Percentiles rank a stretch among this genome's conserved stretches.
Evolutionary conservation across 306 rosid genomes (phyloP).

Genomic region (Medicago ruthenica): DNA sequence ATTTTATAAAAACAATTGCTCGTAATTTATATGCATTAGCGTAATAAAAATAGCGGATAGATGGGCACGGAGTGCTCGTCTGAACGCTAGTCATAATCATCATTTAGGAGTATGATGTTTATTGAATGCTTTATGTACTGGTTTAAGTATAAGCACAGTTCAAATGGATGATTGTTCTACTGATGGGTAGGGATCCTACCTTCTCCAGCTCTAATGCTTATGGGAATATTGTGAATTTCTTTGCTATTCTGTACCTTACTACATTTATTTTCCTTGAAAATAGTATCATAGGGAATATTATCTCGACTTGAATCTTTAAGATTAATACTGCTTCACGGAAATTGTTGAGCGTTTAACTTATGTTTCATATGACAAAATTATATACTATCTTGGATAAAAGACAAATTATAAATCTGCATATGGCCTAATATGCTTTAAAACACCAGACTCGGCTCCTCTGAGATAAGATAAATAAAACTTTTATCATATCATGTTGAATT

Average conservation of each 20-base stretch:
- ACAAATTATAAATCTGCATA: background rate
- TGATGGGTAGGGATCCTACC: background rate
- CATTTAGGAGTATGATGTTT: constrained; percentile 1
- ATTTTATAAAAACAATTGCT: too few species aligned
- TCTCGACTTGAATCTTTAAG: background rate
- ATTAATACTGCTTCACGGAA: background rate
- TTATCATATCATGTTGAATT: background rate
- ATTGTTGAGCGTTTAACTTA: background rate
- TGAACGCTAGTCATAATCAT: background rate
- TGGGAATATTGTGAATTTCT: background rate
- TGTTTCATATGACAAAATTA: background rate
- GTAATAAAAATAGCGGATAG: too few species aligned
- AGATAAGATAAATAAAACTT: too few species aligned
- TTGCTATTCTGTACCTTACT: too few species aligned
- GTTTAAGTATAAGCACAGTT: constrained; percentile 12
- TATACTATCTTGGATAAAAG: background rate
- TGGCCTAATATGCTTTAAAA: background rate
- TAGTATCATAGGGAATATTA: too few species aligned
- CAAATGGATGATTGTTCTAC: constrained; percentile 5
- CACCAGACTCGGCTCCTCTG: too few species aligned
- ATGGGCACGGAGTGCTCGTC: too few species aligned
- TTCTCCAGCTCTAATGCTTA: background rate
- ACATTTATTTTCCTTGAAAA: too few species aligned
- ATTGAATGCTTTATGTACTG: constrained; percentile 16
- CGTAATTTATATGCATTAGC: too few species aligned